A percentile compares a stretch with the other conserved stretches of the same genome.
phyloP scores from a whole-genome alignment of 148 eudicot species.

The Linanthus parryae region DNA sequence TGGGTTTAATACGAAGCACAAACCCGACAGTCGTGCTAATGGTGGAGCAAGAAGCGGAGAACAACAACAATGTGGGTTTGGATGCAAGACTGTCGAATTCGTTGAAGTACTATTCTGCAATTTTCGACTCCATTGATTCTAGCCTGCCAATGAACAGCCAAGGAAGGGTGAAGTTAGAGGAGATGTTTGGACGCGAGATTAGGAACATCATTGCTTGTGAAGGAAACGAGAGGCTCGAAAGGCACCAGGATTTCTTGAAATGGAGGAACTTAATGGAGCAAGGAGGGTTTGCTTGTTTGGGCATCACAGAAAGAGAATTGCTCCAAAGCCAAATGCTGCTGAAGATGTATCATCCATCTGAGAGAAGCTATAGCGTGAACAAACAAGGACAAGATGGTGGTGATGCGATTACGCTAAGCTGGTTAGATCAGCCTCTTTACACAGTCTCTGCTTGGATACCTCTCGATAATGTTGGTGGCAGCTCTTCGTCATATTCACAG shows the following conservation, averaged over 20 bases:
- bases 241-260: slow-evolving; percentile 57
- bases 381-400: slow-evolving; percentile 28
- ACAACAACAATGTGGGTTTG: slow-evolving; percentile 44
- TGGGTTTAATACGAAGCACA: slow-evolving; percentile 77
- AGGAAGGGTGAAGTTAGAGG: slow-evolving; percentile 67
- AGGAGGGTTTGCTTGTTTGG: slow-evolving; percentile 53
- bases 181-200: slow-evolving; percentile 69
- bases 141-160: slow-evolving; percentile 50
- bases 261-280: slow-evolving; percentile 68
- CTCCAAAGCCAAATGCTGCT: slow-evolving; percentile 69
- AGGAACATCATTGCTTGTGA: slow-evolving; percentile 84
- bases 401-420: slow-evolving; percentile 45
- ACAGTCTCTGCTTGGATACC: slow-evolving; percentile 79
- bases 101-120: slow-evolving; percentile 65
- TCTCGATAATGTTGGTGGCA: slow-evolving; percentile 32
- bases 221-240: slow-evolving; percentile 70
- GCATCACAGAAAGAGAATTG: slow-evolving; percentile 47
- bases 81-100: slow-evolving; percentile 60
- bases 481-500: slow-evolving; percentile 55
- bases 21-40: slow-evolving; percentile 45
- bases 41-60: slow-evolving; percentile 87
- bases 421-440: slow-evolving; percentile 85
- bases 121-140: slow-evolving; percentile 59
- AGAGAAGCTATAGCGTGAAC: slow-evolving; percentile 38
- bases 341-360: slow-evolving; percentile 67